Conservation (phyloP, 2,329 filamentous ascomycete genomes). For the Chaetomium sp. region DNA sequence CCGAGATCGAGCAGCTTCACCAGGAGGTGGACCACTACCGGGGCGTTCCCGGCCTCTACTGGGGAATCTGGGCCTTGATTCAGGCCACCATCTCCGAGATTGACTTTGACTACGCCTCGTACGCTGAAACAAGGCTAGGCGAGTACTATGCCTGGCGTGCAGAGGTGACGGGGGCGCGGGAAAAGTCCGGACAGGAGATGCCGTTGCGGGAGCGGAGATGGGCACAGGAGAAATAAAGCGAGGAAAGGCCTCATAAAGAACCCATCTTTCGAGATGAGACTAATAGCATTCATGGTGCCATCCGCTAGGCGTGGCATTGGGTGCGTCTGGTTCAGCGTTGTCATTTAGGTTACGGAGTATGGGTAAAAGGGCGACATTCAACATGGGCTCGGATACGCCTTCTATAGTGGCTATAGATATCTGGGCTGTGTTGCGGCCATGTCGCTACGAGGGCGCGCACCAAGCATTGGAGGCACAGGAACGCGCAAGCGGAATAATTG, state of each 20-base stretch:
- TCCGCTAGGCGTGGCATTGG: not conserved
- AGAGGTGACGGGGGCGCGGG: slow-evolving; percentile 66
- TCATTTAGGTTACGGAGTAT: slow-evolving; percentile 19
- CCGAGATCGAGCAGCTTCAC: slow-evolving; percentile 69
- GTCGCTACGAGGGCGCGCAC: slow-evolving; percentile 1
- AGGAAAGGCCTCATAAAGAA: not conserved
- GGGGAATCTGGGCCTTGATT: slow-evolving; percentile 95
- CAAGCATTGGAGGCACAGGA: slow-evolving; percentile 24
- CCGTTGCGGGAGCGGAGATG: slow-evolving; percentile 79
- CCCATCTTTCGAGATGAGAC: not conserved
- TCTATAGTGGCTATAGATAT: slow-evolving; percentile 16
- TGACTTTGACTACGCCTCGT: slow-evolving; percentile 93
- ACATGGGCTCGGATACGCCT: slow-evolving; percentile 33
- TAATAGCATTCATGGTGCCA: not conserved
- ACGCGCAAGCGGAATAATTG: not conserved
- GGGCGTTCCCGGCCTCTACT: slow-evolving; percentile 84
- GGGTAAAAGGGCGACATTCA: slow-evolving; percentile 34
- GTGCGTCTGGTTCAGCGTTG: slow-evolving; percentile 14
- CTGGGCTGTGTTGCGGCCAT: slow-evolving; percentile 13
- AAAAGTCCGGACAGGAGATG: slow-evolving; percentile 56
- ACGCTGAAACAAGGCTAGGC: slow-evolving; percentile 80
- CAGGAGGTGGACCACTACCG: slow-evolving; percentile 84
- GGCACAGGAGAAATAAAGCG: slow-evolving; percentile 55
- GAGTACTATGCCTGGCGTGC: slow-evolving; percentile 94
- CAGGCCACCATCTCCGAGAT: slow-evolving; percentile 94